Base-by-base conservation (phyloP, 257 asterid species). In the Solanum ossicruentum region DNA sequence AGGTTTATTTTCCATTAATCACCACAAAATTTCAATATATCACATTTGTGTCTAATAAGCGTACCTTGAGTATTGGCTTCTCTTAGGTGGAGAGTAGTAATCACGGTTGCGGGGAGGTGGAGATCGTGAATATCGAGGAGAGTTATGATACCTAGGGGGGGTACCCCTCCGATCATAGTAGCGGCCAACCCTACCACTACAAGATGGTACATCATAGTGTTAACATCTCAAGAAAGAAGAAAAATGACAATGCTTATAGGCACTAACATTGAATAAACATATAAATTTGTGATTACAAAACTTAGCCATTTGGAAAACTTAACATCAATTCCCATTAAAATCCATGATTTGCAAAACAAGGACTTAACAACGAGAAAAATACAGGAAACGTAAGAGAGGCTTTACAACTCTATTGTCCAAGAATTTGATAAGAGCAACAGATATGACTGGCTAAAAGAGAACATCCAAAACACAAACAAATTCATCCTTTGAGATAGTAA, bases 111-210 rank as follows among this genome's bases (percentile, higher is more conserved):
- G 95, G 9, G 94, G 92, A 10, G 95, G 93, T 51, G 99, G 99
- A 45, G 99, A 93, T 5, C 93, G 95, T 36, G 98, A 95, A 82
- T 94, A 91, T 93, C 21, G 98, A 93, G 82, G 65, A 52, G 82
- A 52, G 65, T 78, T 52, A 28, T 78, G 65, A 26, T 51, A 2
- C 23, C 82, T 78, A 78, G 49, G 65, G 65, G 97, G 97, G 39
- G 97, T 93, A 26, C 97, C 90, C 88, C 99, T 92, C 45, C 97
- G 87, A 57, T 97, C 98, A 88, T 97, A 92, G 73, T 77, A 90
- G 16, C 97, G 95, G 32, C 81, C 57, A 17, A 98, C 91, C 85
- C 98, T 89, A 78, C 49, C 49, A 78, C 65, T 78, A 55, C 63
- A 78, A 77, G 82, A 78, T 52, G 63, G 13, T 51, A 26, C 8